Base-by-base conservation (phyloP, 106 monocot species). In the Acorus calamus region DNA sequence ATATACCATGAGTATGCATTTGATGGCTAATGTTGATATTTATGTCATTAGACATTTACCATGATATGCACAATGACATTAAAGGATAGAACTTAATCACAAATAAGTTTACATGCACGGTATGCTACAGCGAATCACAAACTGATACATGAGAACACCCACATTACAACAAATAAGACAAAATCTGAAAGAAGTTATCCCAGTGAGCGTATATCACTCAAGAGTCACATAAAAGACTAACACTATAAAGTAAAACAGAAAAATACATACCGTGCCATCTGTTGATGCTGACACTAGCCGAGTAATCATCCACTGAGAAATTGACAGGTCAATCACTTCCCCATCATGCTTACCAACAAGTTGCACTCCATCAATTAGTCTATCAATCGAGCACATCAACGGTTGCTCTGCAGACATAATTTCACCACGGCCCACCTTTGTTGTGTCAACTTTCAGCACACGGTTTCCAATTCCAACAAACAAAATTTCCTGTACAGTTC, bases 281-380 rank as follows among this genome's bases (percentile, higher is more conserved):
- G 81, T 92, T 55, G 98, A 99, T 52, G 98, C 80, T 47, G 98
- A 92, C 47, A 67, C 98, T 63, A 99, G 73, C 47, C 98, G 98
- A 62, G 92, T 99, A 10, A 68, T 86, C 98, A 99, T 99, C 98
- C 98, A 99, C 62, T 99, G 98, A 63, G 85, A 99, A 68, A 99
- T 88, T 11, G 98, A 99, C 56, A 99, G 64, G 77, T 92, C 92
- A 52, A 92, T 99, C 10, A 99, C 69, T 49, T 92, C 98, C 12
- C 61, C 85, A 77, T 92, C 98, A 79, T 99, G 98, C 77, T 81
- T 85, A 49, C 98, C 98, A 74, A 92, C 73, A 64, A 85, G 56
- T 12, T 86, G 83, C 47, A 99, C 73, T 42, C 98, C 98, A 62
- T 92, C 88, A 64, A 78, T 70, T 49, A 81, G 69, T 59, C 88